phyloP scores from a whole-genome alignment of 2,329 filamentous ascomycete species.

The Neurospora crassa region DNA sequence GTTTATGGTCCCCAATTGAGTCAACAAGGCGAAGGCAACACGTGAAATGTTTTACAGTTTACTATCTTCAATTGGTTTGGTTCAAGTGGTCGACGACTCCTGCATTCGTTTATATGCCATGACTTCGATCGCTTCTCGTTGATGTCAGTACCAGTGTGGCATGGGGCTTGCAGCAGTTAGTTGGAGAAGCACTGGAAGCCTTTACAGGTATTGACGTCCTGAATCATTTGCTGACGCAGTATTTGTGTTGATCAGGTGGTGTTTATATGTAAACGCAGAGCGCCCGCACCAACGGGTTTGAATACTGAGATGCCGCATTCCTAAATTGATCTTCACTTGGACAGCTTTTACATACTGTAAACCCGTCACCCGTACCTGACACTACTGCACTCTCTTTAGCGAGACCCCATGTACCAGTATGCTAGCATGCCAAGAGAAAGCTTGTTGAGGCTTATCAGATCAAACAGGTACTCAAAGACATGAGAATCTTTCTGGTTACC shows the following conservation, averaged over 20 bases:
- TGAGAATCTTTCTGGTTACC: not conserved
- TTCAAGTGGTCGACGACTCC: not conserved
- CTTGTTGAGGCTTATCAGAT: not conserved
- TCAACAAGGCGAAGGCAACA: not conserved
- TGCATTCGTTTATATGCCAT: not conserved
- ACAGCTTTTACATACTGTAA: not conserved
- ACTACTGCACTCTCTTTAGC: not conserved
- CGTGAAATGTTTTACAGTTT: not conserved
- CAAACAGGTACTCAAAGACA: not conserved
- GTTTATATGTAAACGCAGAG: not conserved
- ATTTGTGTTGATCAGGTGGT: not conserved
- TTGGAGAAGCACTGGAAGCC: not conserved
- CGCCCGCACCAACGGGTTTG: not conserved
- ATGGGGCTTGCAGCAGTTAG: not conserved
- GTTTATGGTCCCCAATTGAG: not conserved
- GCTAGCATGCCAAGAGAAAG: not conserved
- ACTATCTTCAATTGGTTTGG: not conserved
- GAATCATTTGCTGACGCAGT: not conserved
- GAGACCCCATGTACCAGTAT: not conserved
- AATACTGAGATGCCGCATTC: not conserved
- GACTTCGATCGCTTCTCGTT: not conserved
- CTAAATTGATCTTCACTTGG: not conserved
- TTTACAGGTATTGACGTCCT: not conserved
- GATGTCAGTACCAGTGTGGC: not conserved
- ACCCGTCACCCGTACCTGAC: not conserved